Base-by-base conservation (phyloP, 768 basidiomycete species). In the Sarcodon sp. region DNA sequence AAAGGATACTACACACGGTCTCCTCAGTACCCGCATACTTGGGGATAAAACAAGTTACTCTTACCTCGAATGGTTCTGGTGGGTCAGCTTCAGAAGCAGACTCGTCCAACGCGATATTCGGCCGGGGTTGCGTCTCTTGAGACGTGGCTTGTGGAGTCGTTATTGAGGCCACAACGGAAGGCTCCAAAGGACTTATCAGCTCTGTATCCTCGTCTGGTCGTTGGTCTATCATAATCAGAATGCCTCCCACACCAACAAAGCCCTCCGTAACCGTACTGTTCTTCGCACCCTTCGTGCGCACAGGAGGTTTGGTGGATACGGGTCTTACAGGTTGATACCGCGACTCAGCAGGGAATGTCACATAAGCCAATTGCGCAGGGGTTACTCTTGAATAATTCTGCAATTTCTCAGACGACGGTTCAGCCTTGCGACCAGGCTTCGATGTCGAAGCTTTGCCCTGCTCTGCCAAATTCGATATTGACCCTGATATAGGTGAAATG, bases 351-450 rank as follows among this genome's bases (percentile, higher is more conserved):
- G 89, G 80, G 76, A 98, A 94, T 43, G 77, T 73, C 58, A 98
- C 77, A 64, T 85, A 78, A n/a, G 77, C 67, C 27, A 94, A 68
- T 61, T 99, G 96, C 0, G 83, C 79, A 15, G 93, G 88, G 2
- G 87, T 89, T 16, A 97, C 93, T 44, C 96, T 83, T 15, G 90
- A 86, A 60, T 97, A 83, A 69, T 99, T 99, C 16, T 79, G 68
- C 9, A 88, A 69, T 50, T 67, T 73, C 66, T 96, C 90, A 10
- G 71, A 84, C 3, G 74, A 65, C 1, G 88, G 80, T 59, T 99
- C 96, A 12, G 65, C 59, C 62, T 82, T 88, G 57, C 79, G 79
- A 50, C 72, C 63, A n/a, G 65, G 69, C 21, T 27, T 27, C 21
- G 21, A 27, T 27, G 21, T 27, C 2, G 21, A 27, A 13, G 65